These are phyloP conservation scores for Glebionis coronaria DNA, from an alignment of 129 eudicot genomes.

Conservation along the genomic window DNA sequence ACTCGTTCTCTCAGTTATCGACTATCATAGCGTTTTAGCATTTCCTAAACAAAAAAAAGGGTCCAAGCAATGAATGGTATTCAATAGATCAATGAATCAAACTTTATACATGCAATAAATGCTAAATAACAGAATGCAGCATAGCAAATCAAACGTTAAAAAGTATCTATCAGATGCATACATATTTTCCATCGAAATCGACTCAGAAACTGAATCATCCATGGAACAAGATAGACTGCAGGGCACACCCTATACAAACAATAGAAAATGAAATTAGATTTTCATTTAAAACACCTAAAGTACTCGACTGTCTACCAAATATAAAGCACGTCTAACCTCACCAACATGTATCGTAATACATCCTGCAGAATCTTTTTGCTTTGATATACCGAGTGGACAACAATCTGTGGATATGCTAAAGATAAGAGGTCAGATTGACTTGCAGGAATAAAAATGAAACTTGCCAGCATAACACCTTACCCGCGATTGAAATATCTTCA, in stretches of 20 bases:
- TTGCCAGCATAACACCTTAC: constrained; percentile 25
- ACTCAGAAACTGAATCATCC: constrained; percentile 24
- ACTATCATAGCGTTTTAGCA: no score
- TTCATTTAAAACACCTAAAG: constrained; percentile 14
- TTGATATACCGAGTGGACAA: constrained; percentile 13
- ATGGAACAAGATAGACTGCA: constrained; percentile 22
- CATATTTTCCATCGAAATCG: constrained; percentile 47
- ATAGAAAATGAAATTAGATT: not conserved
- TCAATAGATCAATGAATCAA: not conserved
- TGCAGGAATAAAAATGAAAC: not conserved
- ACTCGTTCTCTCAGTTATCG: not conserved
- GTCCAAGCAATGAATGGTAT: not conserved
- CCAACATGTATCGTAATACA: constrained; percentile 53
- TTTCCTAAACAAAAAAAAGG: not conserved
- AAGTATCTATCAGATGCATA: constrained; percentile 28
- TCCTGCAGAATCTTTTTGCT: constrained; percentile 48
- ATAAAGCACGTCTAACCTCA: constrained; percentile 35
- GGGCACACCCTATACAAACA: constrained; percentile 36
- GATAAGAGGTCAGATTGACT: not conserved
- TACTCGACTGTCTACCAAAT: not conserved
- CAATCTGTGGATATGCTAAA: constrained; percentile 18
- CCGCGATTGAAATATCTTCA: constrained; percentile 73
- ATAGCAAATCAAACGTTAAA: not conserved
- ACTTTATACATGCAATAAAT: not conserved
- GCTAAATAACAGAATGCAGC: not conserved